A percentile compares a stretch with the other conserved stretches of the same genome.
phyloP scores from a whole-genome alignment of 371 early-diverging fungal genomes.

The Mortierella polycephala region DNA sequence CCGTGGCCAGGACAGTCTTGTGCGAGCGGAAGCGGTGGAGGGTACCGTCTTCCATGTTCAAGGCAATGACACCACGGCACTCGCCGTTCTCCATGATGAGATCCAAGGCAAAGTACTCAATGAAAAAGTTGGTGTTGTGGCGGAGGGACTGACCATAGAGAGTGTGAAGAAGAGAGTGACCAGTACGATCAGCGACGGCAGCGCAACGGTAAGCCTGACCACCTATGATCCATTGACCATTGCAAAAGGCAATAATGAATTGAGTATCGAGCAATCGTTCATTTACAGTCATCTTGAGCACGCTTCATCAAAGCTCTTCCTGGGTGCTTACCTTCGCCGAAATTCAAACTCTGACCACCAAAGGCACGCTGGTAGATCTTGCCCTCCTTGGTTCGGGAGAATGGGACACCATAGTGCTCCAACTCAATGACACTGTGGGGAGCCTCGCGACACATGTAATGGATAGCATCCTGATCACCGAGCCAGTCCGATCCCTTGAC shows the following conservation, averaged over 20 bases:
- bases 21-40: constrained; percentile 97
- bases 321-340: constrained; percentile 80
- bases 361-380: constrained; percentile 99
- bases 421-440: constrained; percentile 96
- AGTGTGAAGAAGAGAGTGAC: constrained; percentile 97
- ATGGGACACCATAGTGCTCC: constrained; percentile 98
- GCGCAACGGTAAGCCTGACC: constrained; percentile 98
- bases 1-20: constrained; percentile 97
- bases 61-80: constrained; percentile 96
- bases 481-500: constrained; percentile 99
- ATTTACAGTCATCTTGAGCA: neutral
- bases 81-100: constrained; percentile 98
- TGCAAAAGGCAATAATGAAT: neutral
- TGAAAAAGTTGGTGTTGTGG: constrained; percentile 96
- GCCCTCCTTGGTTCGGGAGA: constrained; percentile 97
- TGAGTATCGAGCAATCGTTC: neutral
- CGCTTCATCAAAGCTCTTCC: neutral
- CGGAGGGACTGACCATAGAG: constrained; percentile 96
- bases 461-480: constrained; percentile 98
- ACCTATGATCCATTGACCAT: constrained; percentile 57
- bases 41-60: constrained; percentile 98
- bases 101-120: constrained; percentile 98
- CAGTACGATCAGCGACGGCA: constrained; percentile 99
- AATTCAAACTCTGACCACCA: constrained; percentile 95
- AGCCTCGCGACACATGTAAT: constrained; percentile 98